These are phyloP conservation scores for Clarireedia sp. DNA, from an alignment of 2,329 filamentous ascomycete species.

Conservation along the genomic window DNA sequence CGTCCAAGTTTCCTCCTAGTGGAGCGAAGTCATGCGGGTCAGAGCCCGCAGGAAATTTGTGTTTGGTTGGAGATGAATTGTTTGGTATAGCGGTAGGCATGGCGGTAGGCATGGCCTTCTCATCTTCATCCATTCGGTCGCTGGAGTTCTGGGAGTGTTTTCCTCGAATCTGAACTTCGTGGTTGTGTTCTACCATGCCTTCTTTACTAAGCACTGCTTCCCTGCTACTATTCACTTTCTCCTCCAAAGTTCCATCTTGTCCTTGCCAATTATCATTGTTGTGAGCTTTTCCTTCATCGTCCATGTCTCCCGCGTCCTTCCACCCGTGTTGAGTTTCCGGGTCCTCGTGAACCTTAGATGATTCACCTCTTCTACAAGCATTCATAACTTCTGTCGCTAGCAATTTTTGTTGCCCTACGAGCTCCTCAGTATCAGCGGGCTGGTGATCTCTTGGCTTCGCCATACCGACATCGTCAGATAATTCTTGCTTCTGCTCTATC, in stretches of 20 bases:
- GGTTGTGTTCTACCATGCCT: too few relatives aligned
- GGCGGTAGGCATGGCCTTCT: background rate
- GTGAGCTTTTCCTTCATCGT: background rate
- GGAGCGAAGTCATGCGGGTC: background rate
- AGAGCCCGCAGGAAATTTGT: background rate
- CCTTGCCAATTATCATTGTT: background rate
- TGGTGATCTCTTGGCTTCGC: background rate
- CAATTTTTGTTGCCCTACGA: too few relatives aligned
- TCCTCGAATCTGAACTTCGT: too few relatives aligned
- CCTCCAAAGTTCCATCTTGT: too few relatives aligned
- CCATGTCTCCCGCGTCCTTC: too few relatives aligned
- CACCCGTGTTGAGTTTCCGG: too few relatives aligned
- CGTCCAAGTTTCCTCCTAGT: too few relatives aligned
- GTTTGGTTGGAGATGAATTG: background rate
- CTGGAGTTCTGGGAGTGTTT: background rate
- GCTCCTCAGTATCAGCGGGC: too few relatives aligned
- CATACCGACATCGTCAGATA: background rate
- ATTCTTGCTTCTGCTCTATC: background rate
- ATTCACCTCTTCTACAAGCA: background rate
- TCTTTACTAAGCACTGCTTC: too few relatives aligned
- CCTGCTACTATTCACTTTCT: background rate
- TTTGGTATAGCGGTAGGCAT: background rate
- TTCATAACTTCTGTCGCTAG: too few relatives aligned
- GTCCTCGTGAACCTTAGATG: too few relatives aligned
- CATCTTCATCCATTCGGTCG: background rate